Evolutionary conservation across 805 yeast genomes (phyloP).

Genomic region (Yarrowia yakushimensis): DNA sequence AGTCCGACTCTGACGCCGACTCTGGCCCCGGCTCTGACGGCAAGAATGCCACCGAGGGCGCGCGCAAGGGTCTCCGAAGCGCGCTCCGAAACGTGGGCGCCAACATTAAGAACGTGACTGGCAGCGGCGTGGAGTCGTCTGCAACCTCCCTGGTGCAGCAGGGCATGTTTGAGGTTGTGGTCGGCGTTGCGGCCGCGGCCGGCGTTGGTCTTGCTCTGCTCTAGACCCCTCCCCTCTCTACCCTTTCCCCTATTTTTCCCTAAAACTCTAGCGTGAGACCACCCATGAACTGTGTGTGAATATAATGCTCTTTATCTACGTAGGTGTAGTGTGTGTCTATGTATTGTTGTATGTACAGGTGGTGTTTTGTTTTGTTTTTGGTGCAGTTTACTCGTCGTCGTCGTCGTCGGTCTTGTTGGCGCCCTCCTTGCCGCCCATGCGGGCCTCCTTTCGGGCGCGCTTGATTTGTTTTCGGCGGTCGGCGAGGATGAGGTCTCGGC

Average conservation of each 20-base stretch:
- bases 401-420: neutral
- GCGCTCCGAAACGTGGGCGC: slow-evolving; percentile 17
- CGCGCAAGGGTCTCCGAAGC: neutral
- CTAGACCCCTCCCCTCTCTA: neutral
- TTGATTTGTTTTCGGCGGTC: slow-evolving; percentile 10
- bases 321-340: neutral
- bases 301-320: neutral
- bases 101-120: slow-evolving; percentile 18
- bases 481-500: slow-evolving; percentile 6
- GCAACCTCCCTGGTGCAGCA: neutral
- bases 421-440: neutral
- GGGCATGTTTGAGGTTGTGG: slow-evolving; percentile 9
- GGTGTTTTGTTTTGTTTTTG: neutral
- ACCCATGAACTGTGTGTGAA: neutral
- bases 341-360: neutral
- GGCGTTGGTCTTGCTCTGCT: slow-evolving; percentile 17
- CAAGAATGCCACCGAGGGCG: slow-evolving; percentile 15
- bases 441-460: neutral
- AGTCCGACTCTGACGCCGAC: slow-evolving; percentile 1
- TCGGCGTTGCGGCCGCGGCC: neutral
- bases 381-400: neutral
- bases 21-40: too few relatives aligned
- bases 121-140: slow-evolving; percentile 15
- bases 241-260: neutral
- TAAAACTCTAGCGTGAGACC: slow-evolving; percentile 7